Base-by-base conservation (phyloP, 1,139 yeast genomes). In the Geotrichum citri-aurantii region DNA sequence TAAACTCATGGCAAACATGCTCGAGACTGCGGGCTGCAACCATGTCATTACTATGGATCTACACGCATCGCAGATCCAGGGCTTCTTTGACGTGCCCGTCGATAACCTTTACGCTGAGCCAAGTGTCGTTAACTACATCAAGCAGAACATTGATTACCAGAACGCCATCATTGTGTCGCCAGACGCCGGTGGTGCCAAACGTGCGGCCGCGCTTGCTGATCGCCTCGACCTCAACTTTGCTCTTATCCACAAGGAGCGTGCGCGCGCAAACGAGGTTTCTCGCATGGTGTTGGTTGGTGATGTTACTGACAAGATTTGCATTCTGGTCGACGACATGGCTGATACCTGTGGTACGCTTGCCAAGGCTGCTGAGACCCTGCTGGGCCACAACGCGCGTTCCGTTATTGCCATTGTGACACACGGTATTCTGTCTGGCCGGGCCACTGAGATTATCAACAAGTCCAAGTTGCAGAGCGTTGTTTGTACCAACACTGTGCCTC, bases 181-280 rank as follows among this genome's bases (percentile, higher is more conserved):
- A 2, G 99, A 93, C 77, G 99, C 99, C 3, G 99, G 99, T 68
- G 99, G 99, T 60, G 99, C 99, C 61, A 93, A 93, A 74, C 48
- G 61, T 70, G 99, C 96, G 11, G 98, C 99, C 1, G 89, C 93
- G 8, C 79, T 93, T 65, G 98, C 98, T 55, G 98, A 93, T 73
- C 81, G 91, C 64, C 79, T 93, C 64, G 98, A 92, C 72, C 80
- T 92, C 68, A 91, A 91, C 74, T 93, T 93, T 75, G 98, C 99
- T 14, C 82, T 93, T 72, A 93, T 93, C 68, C 99, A 93, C 75
- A 93, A 93, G 75, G 99, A 93, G 76, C 83, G 99, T 70, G 95
- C 93, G 50, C 81, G 92, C 64, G 97, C 98, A 52, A 93, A 93
- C 73, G 97, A 91, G 72, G 96, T 92, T 33, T 84, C 92, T 49